Base-by-base conservation (phyloP, 176 grass and related monocot genomes). In the Neostapfia colusana region DNA sequence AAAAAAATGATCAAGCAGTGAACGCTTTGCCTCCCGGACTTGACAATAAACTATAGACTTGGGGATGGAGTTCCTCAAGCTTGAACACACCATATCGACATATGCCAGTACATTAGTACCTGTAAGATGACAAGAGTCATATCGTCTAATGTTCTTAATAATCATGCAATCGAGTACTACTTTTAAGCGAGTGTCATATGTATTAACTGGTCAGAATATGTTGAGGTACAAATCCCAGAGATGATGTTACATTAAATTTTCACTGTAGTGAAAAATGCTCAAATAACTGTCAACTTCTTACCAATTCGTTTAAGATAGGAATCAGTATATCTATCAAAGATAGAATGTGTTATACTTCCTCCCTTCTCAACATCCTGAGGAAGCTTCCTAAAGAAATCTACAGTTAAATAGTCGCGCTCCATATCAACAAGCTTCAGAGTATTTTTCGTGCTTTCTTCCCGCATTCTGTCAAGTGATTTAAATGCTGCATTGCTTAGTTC, bases 351-450 rank as follows among this genome's bases (percentile, higher is more conserved):
- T 78, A 89, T 87, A 80, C 90, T 99, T 88, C 95, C 95, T 58
- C 95, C 95, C 87, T 99, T 99, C 83, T 99, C 95, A 60, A 95
- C 81, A 80, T 95, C 95, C 80, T 99, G 92, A 27, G 95, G 95
- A 87, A 99, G 95, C 70, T 95, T 99, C 80, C 95, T 79, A 78
- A 99, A 99, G 85, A 99, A 99, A 90, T 99, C 95, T 36, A 99
- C 92, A 68, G 95, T 95, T 73, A 99, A 81, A 71, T 99, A 99
- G 85, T 92, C 92, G 38, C 87, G 87, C 58, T 99, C 95, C 95
- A 99, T 99, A 65, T 99, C 95, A 59, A 99, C 95, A 10, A 99
- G 87, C 81, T 95, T 99, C 61, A 99, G 73, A 20, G 95, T 99
- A 67, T 93, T 86, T 83, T 99, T 99, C 83, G 90, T 99, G 89